Evolutionary conservation across 176 grass and related monocot genomes (phyloP).

Genomic region (Saccharum spontaneum): DNA sequence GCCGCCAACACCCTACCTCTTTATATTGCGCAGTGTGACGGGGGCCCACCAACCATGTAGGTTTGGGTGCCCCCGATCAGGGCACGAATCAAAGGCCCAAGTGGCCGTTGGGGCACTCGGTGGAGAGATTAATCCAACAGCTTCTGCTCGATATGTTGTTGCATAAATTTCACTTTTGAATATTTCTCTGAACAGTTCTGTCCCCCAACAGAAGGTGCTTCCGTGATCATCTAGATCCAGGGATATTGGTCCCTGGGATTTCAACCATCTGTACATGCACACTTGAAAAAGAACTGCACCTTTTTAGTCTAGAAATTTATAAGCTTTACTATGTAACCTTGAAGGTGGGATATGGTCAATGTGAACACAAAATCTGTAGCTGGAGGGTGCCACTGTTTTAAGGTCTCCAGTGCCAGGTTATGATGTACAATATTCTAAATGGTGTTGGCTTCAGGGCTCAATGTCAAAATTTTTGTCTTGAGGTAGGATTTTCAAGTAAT

Average conservation of each 20-base stretch:
- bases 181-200: too few species aligned
- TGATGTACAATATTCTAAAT: too few species aligned
- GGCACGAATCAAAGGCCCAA: too few species aligned
- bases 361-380: slow-evolving; percentile 1
- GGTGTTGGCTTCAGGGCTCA: background rate
- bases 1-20: too few species aligned
- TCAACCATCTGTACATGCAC: slow-evolving; percentile 1
- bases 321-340: background rate
- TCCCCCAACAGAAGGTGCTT: background rate
- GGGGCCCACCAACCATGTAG: too few species aligned
- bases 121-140: too few species aligned
- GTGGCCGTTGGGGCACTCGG: too few species aligned
- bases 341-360: background rate
- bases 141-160: too few species aligned
- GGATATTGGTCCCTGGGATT: background rate
- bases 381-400: background rate
- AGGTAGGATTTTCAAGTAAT: background rate
- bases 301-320: background rate
- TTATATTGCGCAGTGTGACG: too few species aligned
- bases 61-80: too few species aligned
- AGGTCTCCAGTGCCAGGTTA: background rate
- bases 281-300: background rate
- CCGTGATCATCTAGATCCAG: background rate
- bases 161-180: too few species aligned
- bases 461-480: background rate